These are phyloP conservation scores for Microdochium paspali DNA, from an alignment of 2,329 filamentous ascomycete genomes.

Conservation along the genomic window DNA sequence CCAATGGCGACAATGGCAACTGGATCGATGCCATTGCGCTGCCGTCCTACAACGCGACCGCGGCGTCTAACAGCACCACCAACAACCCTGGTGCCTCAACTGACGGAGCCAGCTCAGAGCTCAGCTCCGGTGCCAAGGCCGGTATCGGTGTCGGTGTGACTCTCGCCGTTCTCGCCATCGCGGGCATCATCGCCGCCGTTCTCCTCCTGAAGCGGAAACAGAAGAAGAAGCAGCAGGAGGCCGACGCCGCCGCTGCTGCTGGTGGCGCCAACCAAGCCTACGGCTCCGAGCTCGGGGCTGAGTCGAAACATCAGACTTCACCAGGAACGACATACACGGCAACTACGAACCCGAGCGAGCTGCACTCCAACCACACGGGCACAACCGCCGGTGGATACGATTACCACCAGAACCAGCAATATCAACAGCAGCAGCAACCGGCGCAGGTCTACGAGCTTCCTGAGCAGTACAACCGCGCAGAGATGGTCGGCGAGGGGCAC, in stretches of 20 bases:
- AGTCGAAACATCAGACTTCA: not conserved
- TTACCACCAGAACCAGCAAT: slow-evolving; percentile 2
- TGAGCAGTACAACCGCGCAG: slow-evolving; percentile 17
- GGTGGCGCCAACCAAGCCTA: slow-evolving; percentile 1
- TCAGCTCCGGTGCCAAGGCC: slow-evolving; percentile 23
- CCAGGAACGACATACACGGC: not conserved
- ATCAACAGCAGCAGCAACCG: slow-evolving; percentile 1
- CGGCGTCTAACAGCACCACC: slow-evolving; percentile 1
- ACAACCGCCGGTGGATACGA: not conserved
- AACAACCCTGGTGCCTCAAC: slow-evolving; percentile 1
- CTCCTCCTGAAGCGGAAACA: slow-evolving; percentile 16
- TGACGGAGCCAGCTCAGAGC: slow-evolving; percentile 6
- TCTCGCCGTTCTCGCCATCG: slow-evolving; percentile 20
- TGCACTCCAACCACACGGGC: not conserved
- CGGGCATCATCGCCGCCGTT: slow-evolving; percentile 15
- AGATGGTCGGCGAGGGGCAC: slow-evolving; percentile 25
- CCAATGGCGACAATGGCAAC: slow-evolving; percentile 14
- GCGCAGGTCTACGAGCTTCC: slow-evolving; percentile 20
- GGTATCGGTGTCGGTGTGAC: slow-evolving; percentile 24
- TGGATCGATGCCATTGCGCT: slow-evolving; percentile 20
- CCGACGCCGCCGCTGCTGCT: slow-evolving; percentile 6
- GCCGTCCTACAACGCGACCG: slow-evolving; percentile 13
- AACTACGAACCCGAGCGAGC: not conserved
- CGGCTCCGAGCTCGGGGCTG: not conserved
- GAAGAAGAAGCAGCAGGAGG: slow-evolving; percentile 5